Evolutionary conservation across 1,284 basidiomycete species (phyloP).

Genomic region (Pseudozyma hubeiensis): DNA sequence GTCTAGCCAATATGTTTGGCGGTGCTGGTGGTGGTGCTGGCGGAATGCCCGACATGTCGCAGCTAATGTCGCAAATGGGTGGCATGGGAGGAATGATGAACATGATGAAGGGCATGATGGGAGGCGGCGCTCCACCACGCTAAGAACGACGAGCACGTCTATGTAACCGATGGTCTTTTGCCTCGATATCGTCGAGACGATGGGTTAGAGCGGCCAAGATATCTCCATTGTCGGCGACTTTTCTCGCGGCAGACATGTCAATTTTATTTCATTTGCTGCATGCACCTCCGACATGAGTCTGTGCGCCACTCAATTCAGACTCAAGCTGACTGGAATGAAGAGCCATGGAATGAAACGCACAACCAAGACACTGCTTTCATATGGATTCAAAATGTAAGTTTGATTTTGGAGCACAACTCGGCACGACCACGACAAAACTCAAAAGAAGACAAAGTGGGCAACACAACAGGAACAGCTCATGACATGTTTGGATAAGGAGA

Average conservation of each 20-base stretch:
- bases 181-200: too few relatives aligned
- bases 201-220: too few relatives aligned
- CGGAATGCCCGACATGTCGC: constrained; percentile 59
- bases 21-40: constrained; percentile 30
- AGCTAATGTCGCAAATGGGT: constrained; percentile 68
- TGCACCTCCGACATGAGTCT: too few relatives aligned
- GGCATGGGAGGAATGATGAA: constrained; percentile 70
- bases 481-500: constrained; percentile 36
- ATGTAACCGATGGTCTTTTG: too few relatives aligned
- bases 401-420: constrained; percentile 4
- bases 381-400: constrained; percentile 3
- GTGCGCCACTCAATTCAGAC: too few relatives aligned
- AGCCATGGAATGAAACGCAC: too few relatives aligned
- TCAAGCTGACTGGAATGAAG: too few relatives aligned
- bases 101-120: constrained; percentile 88
- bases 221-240: too few relatives aligned
- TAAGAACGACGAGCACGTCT: neutral
- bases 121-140: constrained; percentile 69
- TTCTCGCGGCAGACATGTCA: too few relatives aligned
- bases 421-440: constrained; percentile 2
- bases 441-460: neutral
- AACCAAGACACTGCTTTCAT: neutral
- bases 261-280: too few relatives aligned
- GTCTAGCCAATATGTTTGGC: constrained; percentile 40
- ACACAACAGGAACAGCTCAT: neutral